phyloP scores from a whole-genome alignment of 2,329 filamentous ascomycete species.

The Pleoardoris graminearum region DNA sequence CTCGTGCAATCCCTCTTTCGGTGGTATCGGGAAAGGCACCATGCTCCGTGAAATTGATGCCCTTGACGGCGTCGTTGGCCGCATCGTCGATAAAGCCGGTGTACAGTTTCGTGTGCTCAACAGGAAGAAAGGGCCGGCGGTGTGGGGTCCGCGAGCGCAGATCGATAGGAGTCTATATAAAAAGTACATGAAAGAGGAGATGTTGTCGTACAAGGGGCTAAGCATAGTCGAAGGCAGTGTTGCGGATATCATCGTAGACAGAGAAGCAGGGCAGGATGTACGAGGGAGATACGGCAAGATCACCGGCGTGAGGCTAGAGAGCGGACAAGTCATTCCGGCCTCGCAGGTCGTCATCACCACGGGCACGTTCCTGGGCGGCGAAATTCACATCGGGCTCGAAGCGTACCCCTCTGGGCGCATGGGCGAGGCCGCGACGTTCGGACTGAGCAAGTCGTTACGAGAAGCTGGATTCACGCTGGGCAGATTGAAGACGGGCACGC shows the following conservation, averaged over 20 bases:
- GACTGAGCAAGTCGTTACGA: conserved; percentile 84
- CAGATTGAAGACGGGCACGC: conserved; percentile 92
- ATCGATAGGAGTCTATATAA: conserved; percentile 91
- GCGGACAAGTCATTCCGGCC: conserved; percentile 80
- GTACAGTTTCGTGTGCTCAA: conserved; percentile 94
- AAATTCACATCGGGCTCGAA: conserved; percentile 93
- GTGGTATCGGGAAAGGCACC: conserved; percentile 97
- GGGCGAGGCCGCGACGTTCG: conserved; percentile 90
- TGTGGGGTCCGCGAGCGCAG: conserved; percentile 95
- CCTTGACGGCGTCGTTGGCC: conserved; percentile 83
- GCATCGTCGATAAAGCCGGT: conserved; percentile 89
- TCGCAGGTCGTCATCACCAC: conserved; percentile 90
- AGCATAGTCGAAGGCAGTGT: conserved; percentile 84
- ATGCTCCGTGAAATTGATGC: conserved; percentile 96
- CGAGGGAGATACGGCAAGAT: conserved; percentile 69
- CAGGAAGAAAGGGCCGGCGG: conserved; percentile 85
- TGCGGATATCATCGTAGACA: conserved; percentile 82
- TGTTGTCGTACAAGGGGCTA: conserved; percentile 76
- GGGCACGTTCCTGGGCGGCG: conserved; percentile 90
- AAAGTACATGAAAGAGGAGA: conserved; percentile 85
- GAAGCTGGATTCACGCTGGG: conserved; percentile 89
- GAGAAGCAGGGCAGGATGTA: conserved; percentile 47
- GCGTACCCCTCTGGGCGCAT: conserved; percentile 85
- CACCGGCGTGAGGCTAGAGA: conserved; percentile 82
- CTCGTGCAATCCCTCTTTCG: conserved; percentile 96